phyloP scores from a whole-genome alignment of 164 flowering plant species.

The Nymphaea thermarum region DNA sequence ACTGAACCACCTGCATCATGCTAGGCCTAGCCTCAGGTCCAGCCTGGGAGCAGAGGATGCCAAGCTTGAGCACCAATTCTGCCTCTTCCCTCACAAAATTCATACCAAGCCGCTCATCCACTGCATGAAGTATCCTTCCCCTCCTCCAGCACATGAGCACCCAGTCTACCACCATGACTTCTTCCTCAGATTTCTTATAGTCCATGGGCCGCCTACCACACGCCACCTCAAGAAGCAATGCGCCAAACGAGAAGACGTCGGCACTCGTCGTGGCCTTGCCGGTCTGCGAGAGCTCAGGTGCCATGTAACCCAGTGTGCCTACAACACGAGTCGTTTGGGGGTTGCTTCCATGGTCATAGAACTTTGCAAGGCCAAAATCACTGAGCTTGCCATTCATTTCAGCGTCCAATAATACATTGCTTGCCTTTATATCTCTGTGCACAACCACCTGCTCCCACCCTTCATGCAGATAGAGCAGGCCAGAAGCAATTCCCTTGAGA shows the following conservation, averaged over 20 bases:
- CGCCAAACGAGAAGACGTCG: conserved; percentile 34
- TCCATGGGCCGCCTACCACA: conserved; percentile 29
- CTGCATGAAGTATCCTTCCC: background rate
- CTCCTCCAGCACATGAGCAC: conserved; percentile 6
- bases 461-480: conserved; percentile 31
- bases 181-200: conserved; percentile 21
- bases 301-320: conserved; percentile 41
- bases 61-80: conserved; percentile 25
- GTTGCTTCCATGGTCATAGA: conserved; percentile 17
- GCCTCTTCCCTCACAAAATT: conserved; percentile 9
- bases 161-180: conserved; percentile 28
- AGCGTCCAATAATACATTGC: conserved; percentile 36
- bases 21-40: conserved; percentile 24
- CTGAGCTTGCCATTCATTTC: conserved; percentile 35
- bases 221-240: conserved; percentile 24
- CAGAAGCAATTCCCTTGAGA: conserved; percentile 28
- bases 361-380: conserved; percentile 35
- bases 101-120: conserved; percentile 3
- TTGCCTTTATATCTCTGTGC: conserved; percentile 37
- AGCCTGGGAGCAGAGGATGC: conserved; percentile 25
- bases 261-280: conserved; percentile 27
- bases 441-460: conserved; percentile 32
- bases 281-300: conserved; percentile 27
- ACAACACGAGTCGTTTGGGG: conserved; percentile 24
- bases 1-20: conserved; percentile 30